These are phyloP conservation scores for Tricholoma matsutake DNA, from an alignment of 768 basidiomycete species.

Conservation along the genomic window DNA sequence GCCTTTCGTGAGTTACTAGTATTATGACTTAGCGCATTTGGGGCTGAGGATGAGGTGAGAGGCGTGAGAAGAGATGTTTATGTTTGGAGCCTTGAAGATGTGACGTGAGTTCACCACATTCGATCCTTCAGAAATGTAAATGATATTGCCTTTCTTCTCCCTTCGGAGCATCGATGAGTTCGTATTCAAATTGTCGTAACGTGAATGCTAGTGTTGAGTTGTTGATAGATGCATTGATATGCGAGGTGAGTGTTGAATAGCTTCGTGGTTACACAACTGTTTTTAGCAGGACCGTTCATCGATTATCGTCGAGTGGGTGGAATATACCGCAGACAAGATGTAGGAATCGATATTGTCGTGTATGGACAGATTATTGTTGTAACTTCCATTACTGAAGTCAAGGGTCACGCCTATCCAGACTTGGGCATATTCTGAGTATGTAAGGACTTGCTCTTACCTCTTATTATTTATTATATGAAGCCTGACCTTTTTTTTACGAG, in stretches of 20 bases:
- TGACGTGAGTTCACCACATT: constrained; percentile 57
- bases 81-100: constrained; percentile 13
- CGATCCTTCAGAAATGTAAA: constrained; percentile 44
- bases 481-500: no score
- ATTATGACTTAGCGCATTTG: constrained; percentile 19
- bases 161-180: constrained; percentile 9
- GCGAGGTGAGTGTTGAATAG: not conserved
- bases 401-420: no score
- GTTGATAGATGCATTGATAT: not conserved
- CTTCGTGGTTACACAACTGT: not conserved
- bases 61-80: constrained; percentile 12
- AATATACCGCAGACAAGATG: no score
- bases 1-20: constrained; percentile 24
- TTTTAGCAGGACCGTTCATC: not conserved
- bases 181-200: not conserved
- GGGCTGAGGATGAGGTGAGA: not conserved
- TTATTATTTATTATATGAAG: no score
- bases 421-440: no score
- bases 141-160: constrained; percentile 37
- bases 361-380: no score
- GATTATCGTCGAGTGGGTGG: not conserved
- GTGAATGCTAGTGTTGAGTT: constrained; percentile 16
- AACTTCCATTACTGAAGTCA: no score
- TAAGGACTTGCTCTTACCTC: no score
- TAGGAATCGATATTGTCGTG: no score